Base-by-base conservation (phyloP, 1,284 basidiomycete genomes). In the Puccinia brachypodii region DNA sequence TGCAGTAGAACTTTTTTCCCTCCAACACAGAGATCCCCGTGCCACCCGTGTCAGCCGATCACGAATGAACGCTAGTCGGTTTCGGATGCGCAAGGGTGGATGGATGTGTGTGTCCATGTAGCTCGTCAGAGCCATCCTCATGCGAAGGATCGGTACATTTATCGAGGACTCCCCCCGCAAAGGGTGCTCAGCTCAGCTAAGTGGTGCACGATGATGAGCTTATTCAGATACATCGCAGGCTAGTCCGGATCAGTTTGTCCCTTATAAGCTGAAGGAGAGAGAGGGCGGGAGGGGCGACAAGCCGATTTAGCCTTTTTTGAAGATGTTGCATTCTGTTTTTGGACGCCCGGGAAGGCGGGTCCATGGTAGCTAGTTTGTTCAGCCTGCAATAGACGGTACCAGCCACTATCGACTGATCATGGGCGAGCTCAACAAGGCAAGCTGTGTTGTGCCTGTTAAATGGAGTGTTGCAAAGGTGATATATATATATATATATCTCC, bases 351-450 rank as follows among this genome's bases (percentile, higher is more conserved):
- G 62, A 64, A 33, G 36, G 62, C 36, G 3, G 31, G 36, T 33
- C 62, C 11, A 64, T 64, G 62, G 3, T 38, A 16, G 62, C 62
- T 64, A 14, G 62, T 38, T 38, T 64, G 62, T 64, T 64, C 62
- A 64, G 62, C 62, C 62, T 64, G 62, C 62, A 64, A 36, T 11
- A 56, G 53, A 8, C 53, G 53, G 28, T 25, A 7, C n/a, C 3
- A 3, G 28, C n/a, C 62, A 38, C 31, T 19, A 33, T 31, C 62
- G 16, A 38, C 28, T 40, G 36, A 31, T n/a, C n/a, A n/a, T n/a
- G n/a, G n/a, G 11, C 62, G 11, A 64, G 33, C 62, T 64, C 33
- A 64, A 64, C 62, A 64, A 36, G 62, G 62, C 62, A 64, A 33
- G 31, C 19, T 60, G 2, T 31, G 8, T 33, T 33, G 58, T 60